These are phyloP conservation scores for Crithidia sp. DNA, from an alignment of 208 protist species.

Conservation along the genomic window DNA sequence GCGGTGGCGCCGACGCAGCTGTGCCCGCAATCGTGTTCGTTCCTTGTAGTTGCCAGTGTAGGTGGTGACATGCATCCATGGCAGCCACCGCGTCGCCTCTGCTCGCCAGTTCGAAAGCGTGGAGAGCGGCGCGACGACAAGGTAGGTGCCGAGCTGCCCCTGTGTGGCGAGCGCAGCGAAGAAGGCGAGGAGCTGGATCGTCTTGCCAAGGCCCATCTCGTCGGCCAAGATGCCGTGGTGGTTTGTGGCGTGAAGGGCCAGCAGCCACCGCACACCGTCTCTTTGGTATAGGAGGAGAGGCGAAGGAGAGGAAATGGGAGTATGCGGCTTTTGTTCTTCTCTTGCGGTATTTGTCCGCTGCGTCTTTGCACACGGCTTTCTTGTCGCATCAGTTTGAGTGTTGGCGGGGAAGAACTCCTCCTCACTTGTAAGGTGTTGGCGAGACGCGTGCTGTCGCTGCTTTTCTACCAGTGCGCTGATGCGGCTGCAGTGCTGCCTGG, in stretches of 20 bases:
- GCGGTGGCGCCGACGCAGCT: constrained; percentile 47
- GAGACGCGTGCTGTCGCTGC: neutral
- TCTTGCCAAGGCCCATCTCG: constrained; percentile 97
- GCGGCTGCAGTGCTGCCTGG: neutral
- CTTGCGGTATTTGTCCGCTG: too few relatives aligned
- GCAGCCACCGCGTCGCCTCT: constrained; percentile 93
- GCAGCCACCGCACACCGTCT: constrained; percentile 94
- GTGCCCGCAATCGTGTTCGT: constrained; percentile 43
- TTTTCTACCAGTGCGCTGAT: constrained; percentile 6
- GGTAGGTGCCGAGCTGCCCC: constrained; percentile 63
- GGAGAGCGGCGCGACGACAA: constrained; percentile 94
- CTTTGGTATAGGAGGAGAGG: constrained; percentile 92
- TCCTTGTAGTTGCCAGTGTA: constrained; percentile 56
- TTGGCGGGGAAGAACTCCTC: constrained; percentile 23
- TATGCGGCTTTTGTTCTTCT: neutral
- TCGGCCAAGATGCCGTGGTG: constrained; percentile 94
- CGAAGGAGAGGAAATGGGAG: neutral
- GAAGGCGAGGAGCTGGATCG: constrained; percentile 93
- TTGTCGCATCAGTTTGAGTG: too few relatives aligned
- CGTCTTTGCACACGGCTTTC: too few relatives aligned
- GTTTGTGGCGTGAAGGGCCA: constrained; percentile 85
- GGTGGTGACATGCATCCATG: constrained; percentile 64
- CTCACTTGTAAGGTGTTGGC: neutral
- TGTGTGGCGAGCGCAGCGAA: constrained; percentile 78
- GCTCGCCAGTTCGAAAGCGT: constrained; percentile 83